phyloP scores from a whole-genome alignment of 2,329 filamentous ascomycete species.

The Chrysosporium keratinophilum region DNA sequence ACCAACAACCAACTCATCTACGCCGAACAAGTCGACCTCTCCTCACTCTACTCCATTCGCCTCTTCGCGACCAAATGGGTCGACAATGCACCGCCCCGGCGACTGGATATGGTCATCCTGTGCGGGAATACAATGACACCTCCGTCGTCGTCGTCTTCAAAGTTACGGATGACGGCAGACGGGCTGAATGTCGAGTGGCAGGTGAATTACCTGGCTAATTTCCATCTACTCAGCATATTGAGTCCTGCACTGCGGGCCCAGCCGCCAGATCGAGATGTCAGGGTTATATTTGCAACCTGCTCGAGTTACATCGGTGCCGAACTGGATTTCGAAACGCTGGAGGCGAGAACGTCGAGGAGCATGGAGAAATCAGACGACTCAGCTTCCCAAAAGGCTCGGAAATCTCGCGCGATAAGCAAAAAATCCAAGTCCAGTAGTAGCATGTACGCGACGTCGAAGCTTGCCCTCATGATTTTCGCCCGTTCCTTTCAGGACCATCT shows the following conservation, averaged over 20 bases:
- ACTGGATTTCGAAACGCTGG: conserved; percentile 38
- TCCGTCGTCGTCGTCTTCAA: conserved; percentile 49
- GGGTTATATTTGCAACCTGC: conserved; percentile 78
- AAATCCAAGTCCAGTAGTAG: conserved; percentile 16
- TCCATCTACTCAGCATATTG: conserved; percentile 83
- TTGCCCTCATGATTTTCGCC: conserved; percentile 83
- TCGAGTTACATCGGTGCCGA: conserved; percentile 74
- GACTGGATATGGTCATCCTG: conserved; percentile 82
- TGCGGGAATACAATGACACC: conserved; percentile 71
- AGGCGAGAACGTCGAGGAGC: conserved; percentile 21
- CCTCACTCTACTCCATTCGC: conserved; percentile 79
- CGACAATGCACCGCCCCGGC: conserved; percentile 79
- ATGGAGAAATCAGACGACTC: conserved; percentile 14
- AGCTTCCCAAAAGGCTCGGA: conserved; percentile 12
- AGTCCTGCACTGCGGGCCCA: conserved; percentile 84
- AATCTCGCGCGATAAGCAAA: conserved; percentile 13
- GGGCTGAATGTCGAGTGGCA: conserved; percentile 86
- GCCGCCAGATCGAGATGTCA: conserved; percentile 84
- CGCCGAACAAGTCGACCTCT: conserved; percentile 85
- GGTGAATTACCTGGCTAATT: conserved; percentile 90
- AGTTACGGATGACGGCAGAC: conserved; percentile 55
- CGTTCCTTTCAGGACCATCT: conserved; percentile 88
- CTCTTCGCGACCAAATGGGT: conserved; percentile 96
- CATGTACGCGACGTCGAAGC: conserved; percentile 54
- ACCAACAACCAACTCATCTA: conserved; percentile 83